phyloP scores from a whole-genome alignment of 352 stramenopile genomes.

The Saprolegnia parasitica region DNA sequence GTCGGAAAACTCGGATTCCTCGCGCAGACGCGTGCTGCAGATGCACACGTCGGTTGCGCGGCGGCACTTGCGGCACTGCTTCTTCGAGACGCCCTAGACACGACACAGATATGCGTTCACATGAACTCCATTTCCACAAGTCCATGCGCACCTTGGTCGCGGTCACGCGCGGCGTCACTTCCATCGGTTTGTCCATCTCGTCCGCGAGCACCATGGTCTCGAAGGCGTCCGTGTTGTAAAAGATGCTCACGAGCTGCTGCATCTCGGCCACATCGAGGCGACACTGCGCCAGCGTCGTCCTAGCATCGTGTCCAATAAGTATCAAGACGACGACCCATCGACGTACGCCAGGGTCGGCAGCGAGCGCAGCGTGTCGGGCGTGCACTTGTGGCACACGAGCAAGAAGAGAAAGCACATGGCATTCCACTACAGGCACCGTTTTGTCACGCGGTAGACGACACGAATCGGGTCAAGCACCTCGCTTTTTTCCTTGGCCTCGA shows the following conservation, averaged over 20 bases:
- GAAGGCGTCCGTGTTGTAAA: constrained; percentile 45
- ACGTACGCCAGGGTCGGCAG: background rate
- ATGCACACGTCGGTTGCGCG: constrained; percentile 56
- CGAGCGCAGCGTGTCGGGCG: background rate
- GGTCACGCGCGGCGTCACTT: constrained; percentile 27
- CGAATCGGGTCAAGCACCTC: too few relatives aligned
- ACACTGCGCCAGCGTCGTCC: constrained; percentile 35
- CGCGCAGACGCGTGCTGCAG: constrained; percentile 35
- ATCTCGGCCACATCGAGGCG: constrained; percentile 62
- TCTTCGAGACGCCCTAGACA: constrained; percentile 16
- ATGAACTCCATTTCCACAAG: too few relatives aligned
- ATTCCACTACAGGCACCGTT: constrained; percentile 30
- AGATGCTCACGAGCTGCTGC: constrained; percentile 57
- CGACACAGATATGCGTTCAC: too few relatives aligned
- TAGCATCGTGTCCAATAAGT: constrained; percentile 29
- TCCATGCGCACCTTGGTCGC: constrained; percentile 16
- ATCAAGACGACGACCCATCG: too few relatives aligned
- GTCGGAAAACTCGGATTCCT: constrained; percentile 43
- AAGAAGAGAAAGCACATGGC: constrained; percentile 57
- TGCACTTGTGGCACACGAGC: constrained; percentile 54
- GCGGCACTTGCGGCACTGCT: constrained; percentile 67
- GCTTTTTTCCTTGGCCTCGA: constrained; percentile 19
- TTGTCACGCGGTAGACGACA: too few relatives aligned
- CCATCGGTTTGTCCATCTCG: constrained; percentile 45
- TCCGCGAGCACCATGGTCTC: constrained; percentile 55